A percentile compares a stretch with the other conserved stretches of the same genome.
Evolutionary conservation across 129 eudicot genomes (phyloP).

Genomic region (Arctium minus): DNA sequence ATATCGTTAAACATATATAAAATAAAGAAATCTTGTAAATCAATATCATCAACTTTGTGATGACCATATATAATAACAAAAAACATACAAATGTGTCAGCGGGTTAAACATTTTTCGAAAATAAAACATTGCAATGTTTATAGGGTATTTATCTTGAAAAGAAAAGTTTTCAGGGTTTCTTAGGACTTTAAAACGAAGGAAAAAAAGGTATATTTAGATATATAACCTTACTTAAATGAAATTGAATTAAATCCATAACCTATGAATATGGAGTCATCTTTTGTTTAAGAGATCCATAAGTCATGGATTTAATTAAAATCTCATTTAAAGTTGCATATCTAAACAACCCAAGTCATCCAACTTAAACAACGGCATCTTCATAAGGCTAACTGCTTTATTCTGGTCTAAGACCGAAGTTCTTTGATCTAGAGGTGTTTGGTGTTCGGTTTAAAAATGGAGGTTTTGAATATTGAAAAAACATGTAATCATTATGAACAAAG

Average conservation of each 20-base stretch:
- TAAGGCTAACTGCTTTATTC: background rate
- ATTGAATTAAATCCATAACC: background rate
- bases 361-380: background rate
- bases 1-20: background rate
- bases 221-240: background rate
- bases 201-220: background rate
- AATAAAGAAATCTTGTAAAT: background rate
- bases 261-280: background rate
- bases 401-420: background rate
- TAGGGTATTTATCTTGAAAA: background rate
- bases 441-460: background rate
- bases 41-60: background rate
- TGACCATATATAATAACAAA: background rate
- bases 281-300: background rate
- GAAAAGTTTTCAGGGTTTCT: background rate
- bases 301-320: background rate
- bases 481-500: background rate
- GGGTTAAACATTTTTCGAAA: background rate
- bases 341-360: background rate
- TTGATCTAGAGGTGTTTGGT: background rate
- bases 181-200: background rate
- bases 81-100: background rate
- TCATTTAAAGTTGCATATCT: background rate
- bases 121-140: background rate
- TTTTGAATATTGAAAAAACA: background rate